Evolutionary conservation across 306 rosid genomes (phyloP).

Genomic region (Trichosanthes truncata): DNA sequence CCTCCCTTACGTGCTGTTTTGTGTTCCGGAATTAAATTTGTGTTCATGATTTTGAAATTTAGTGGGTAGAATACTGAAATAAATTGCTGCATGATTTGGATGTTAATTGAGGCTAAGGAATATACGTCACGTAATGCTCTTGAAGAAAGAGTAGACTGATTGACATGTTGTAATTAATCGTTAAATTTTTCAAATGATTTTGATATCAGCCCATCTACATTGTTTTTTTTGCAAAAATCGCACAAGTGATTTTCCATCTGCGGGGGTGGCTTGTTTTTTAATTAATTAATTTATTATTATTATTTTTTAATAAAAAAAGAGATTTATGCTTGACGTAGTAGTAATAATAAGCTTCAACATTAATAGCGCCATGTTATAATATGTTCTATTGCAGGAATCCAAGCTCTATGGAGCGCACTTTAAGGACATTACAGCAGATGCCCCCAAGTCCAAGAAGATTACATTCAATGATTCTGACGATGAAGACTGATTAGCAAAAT

Average conservation of each 20-base stretch:
- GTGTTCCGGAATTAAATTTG: too few relatives aligned
- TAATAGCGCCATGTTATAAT: background rate
- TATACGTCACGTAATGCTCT: background rate
- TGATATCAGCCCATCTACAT: too few relatives aligned
- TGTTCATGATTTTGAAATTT: background rate
- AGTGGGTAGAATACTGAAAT: background rate
- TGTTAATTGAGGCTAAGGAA: background rate
- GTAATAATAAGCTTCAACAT: too few relatives aligned
- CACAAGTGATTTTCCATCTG: too few relatives aligned
- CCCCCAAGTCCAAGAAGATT: constrained; percentile 65
- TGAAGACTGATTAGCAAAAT: constrained; percentile 27
- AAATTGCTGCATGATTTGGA: background rate
- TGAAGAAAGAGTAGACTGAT: background rate
- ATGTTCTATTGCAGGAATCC: constrained; percentile 48
- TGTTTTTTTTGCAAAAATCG: too few relatives aligned
- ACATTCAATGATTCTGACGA: constrained; percentile 75
- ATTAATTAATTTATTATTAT: too few relatives aligned
- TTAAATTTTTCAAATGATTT: too few relatives aligned
- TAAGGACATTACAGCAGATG: constrained; percentile 72
- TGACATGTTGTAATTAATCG: background rate
- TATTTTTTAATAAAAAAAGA: too few relatives aligned
- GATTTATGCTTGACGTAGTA: too few relatives aligned
- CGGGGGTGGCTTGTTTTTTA: too few relatives aligned
- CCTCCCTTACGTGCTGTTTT: too few relatives aligned
- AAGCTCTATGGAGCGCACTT: constrained; percentile 92